Conservation (phyloP, 768 basidiomycete genomes). For the Termitomyces sp. region DNA sequence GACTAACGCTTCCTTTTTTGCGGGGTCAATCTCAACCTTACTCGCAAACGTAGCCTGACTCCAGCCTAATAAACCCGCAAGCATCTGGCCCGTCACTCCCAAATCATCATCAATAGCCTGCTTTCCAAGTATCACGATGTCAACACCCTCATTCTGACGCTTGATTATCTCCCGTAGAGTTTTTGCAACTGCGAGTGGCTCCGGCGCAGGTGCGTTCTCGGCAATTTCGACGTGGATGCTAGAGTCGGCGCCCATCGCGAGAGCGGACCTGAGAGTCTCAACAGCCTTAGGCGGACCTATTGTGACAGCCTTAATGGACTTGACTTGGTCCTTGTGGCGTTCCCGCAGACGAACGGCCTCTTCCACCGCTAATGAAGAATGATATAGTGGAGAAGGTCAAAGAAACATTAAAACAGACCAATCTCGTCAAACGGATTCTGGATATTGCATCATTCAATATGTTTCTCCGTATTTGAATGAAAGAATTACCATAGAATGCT, state of each 20-base stretch:
- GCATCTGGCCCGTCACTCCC: slow-evolving; percentile 95
- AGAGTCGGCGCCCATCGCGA: slow-evolving; percentile 96
- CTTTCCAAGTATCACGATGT: slow-evolving; percentile 94
- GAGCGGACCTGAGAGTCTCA: slow-evolving; percentile 90
- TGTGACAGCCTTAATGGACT: slow-evolving; percentile 88
- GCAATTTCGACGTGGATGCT: slow-evolving; percentile 87
- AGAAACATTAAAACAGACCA: slow-evolving; percentile 39
- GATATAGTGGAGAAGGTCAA: background rate
- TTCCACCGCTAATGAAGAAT: slow-evolving; percentile 67
- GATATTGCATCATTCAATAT: background rate
- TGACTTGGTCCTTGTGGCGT: slow-evolving; percentile 65
- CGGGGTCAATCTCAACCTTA: slow-evolving; percentile 67
- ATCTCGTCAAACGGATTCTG: slow-evolving; percentile 99
- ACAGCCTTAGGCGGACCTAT: slow-evolving; percentile 87
- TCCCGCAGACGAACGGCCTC: slow-evolving; percentile 96
- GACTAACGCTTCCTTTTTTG: slow-evolving; percentile 60
- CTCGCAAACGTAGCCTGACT: slow-evolving; percentile 94
- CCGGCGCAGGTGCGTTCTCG: slow-evolving; percentile 66
- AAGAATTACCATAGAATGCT: slow-evolving; percentile 90
- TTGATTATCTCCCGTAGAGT: slow-evolving; percentile 74
- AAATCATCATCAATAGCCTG: slow-evolving; percentile 98
- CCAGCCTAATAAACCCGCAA: slow-evolving; percentile 89
- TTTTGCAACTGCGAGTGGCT: slow-evolving; percentile 89
- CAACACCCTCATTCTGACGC: slow-evolving; percentile 50
- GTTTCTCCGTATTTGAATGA: background rate